Conservation (phyloP, 139 green algal species). For the Coccomyxa sp. region DNA sequence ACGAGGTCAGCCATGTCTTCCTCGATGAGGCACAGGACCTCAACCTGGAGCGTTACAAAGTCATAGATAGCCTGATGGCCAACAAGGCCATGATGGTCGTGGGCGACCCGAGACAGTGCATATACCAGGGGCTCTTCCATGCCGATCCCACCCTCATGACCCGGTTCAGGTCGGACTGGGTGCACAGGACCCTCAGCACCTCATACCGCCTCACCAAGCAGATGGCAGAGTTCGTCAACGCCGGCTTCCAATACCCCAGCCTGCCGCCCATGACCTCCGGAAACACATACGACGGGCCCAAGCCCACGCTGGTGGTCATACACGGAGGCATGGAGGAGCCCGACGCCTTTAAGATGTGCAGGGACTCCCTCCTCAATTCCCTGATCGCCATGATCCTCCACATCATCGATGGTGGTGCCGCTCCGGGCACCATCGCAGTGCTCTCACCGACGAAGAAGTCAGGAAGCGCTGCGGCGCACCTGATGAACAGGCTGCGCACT, state of each 20-base stretch:
- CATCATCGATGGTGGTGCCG: not conserved
- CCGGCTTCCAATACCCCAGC: not conserved
- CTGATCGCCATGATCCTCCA: not conserved
- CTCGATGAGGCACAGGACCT: not conserved
- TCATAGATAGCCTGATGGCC: not conserved
- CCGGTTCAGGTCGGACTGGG: not conserved
- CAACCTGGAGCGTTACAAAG: not conserved
- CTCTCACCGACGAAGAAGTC: not conserved
- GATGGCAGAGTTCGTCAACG: not conserved
- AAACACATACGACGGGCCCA: not conserved
- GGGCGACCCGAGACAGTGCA: not conserved
- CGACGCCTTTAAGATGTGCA: not conserved
- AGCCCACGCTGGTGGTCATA: not conserved
- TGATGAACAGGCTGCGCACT: not conserved
- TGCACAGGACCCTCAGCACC: not conserved
- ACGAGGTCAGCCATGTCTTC: not conserved
- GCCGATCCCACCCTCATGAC: not conserved
- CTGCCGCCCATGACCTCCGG: not conserved
- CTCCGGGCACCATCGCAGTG: not conserved
- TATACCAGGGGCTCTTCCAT: not conserved
- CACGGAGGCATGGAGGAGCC: not conserved
- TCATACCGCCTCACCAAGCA: not conserved
- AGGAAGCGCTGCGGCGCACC: not conserved
- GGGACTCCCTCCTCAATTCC: not conserved
- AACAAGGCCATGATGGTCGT: not conserved